These are phyloP conservation scores for Aquilaria yunnanensis DNA, from an alignment of 345 rosid species.

Conservation along the genomic window DNA sequence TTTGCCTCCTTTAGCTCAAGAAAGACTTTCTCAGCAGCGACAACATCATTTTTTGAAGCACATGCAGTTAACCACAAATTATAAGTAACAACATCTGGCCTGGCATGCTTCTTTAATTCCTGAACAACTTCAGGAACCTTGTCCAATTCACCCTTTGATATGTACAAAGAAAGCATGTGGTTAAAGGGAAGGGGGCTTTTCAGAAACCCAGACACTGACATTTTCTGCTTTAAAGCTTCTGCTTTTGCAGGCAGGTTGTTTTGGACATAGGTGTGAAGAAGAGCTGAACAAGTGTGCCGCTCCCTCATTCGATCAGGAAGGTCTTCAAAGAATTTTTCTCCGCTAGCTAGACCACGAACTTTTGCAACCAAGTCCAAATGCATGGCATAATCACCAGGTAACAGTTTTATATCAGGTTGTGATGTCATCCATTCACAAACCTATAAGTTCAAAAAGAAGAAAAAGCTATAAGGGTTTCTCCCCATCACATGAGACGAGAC, in stretches of 20 bases:
- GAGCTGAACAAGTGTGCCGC: conserved; percentile 59
- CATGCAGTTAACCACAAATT: conserved; percentile 65
- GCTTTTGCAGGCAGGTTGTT: conserved; percentile 53
- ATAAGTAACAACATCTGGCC: conserved; percentile 70
- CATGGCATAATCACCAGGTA: conserved; percentile 85
- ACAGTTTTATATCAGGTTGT: conserved; percentile 61
- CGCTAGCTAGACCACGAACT: conserved; percentile 70
- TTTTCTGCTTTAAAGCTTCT: conserved; percentile 73
- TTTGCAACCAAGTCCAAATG: conserved; percentile 85
- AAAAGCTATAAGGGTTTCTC: conserved; percentile 1
- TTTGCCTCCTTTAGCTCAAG: conserved; percentile 51
- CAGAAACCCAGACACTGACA: conserved; percentile 66
- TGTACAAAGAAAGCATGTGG: conserved; percentile 66
- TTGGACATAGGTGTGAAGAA: conserved; percentile 74
- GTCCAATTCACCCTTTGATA: conserved; percentile 45
- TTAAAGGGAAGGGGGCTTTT: conserved; percentile 63
- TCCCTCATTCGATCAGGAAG: conserved; percentile 69
- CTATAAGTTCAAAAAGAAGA: conserved; percentile 23
- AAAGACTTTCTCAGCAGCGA: conserved; percentile 55
- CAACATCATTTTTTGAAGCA: conserved; percentile 44
- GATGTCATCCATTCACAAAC: conserved; percentile 91
- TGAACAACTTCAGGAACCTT: conserved; percentile 47
- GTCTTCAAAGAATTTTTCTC: conserved; percentile 90
- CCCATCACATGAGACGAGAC: too few species aligned
- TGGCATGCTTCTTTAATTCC: conserved; percentile 49